phyloP scores from a whole-genome alignment of 371 early-diverging fungal genomes.

The Apophysomyces elegans region DNA sequence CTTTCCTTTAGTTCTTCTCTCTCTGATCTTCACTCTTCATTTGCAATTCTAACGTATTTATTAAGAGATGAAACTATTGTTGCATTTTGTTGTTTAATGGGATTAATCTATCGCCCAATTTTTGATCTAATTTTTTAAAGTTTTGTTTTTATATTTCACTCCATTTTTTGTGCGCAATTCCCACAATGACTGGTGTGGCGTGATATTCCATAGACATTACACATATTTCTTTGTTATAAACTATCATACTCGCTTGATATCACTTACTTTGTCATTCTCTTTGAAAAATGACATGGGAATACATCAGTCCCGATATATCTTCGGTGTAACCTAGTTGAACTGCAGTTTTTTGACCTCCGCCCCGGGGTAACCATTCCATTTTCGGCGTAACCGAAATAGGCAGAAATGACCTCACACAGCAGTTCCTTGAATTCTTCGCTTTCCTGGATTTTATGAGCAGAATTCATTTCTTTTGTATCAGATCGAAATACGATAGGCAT shows the following conservation, averaged over 20 bases:
- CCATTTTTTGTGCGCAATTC: constrained; percentile 2
- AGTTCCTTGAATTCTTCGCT: constrained; percentile 11
- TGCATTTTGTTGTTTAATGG: background rate
- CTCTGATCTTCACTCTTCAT: background rate
- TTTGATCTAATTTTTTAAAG: constrained; percentile 11
- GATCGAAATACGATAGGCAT: background rate
- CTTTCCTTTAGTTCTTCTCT: background rate
- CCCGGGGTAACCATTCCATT: constrained; percentile 3
- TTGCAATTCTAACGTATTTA: background rate
- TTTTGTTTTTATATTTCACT: background rate
- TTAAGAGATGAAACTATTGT: background rate
- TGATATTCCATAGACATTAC: background rate
- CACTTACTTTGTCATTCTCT: background rate
- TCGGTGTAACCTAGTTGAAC: background rate
- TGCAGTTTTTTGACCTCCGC: constrained; percentile 7
- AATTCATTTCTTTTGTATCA: background rate
- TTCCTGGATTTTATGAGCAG: constrained; percentile 6
- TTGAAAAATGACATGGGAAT: constrained; percentile 7
- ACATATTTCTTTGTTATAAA: background rate
- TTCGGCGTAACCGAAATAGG: constrained; percentile 5
- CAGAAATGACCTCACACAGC: constrained; percentile 10
- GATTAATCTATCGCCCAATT: background rate
- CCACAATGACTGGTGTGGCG: background rate
- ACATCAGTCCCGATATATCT: background rate
- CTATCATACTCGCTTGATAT: background rate